phyloP scores from a whole-genome alignment of 768 basidiomycete genomes.

The Cystofilobasidium bisporidii region DNA sequence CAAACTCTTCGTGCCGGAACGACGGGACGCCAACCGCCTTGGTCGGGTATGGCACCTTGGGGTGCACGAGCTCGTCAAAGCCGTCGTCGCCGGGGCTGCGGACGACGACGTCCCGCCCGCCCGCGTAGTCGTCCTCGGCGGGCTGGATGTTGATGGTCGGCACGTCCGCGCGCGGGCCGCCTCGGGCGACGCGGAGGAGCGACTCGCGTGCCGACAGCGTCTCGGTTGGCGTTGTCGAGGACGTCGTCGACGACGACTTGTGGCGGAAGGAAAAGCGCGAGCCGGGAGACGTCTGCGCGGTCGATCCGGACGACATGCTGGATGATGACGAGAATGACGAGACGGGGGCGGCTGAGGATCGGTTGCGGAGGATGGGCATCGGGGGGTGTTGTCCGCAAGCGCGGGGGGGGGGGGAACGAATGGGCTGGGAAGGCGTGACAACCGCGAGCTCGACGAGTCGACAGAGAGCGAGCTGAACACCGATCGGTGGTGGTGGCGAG shows the following conservation, averaged over 20 bases:
- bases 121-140: not conserved
- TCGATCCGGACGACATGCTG: not conserved
- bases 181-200: not conserved
- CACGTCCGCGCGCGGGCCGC: not conserved
- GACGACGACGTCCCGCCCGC: not conserved
- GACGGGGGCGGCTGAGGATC: too few relatives aligned
- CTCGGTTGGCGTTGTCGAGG: not conserved
- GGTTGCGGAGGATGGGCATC: too few relatives aligned
- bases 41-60: slow-evolving; percentile 7
- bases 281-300: not conserved
- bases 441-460: too few relatives aligned
- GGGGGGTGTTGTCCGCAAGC: too few relatives aligned
- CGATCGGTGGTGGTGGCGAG: too few relatives aligned
- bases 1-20: slow-evolving; percentile 67
- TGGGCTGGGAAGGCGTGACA: too few relatives aligned
- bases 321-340: too few relatives aligned
- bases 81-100: slow-evolving; percentile 4
- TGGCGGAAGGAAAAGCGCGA: slow-evolving; percentile 1
- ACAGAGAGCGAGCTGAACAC: too few relatives aligned
- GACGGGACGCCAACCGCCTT: slow-evolving; percentile 22
- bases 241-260: not conserved
- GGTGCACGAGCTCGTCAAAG: slow-evolving; percentile 1
- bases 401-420: too few relatives aligned
- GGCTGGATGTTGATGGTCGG: slow-evolving; percentile 1
- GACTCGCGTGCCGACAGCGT: not conserved